Evolutionary conservation across 257 asterid genomes (phyloP).

Genomic region (Cordia subcordata): DNA sequence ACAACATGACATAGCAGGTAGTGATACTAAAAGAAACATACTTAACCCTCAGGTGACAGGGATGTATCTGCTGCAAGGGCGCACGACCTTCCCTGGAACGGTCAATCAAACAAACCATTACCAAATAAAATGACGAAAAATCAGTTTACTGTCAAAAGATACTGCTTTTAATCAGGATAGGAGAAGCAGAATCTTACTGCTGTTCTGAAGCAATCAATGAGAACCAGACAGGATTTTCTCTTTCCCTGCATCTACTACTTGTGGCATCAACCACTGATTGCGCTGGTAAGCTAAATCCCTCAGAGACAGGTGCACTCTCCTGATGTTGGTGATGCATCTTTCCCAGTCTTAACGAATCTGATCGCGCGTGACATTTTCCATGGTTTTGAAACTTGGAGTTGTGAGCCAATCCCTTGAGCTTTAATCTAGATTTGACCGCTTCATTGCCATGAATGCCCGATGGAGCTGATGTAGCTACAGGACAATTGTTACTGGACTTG

Average conservation of each 20-base stretch:
- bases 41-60: constrained; percentile 16
- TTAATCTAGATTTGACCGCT: neutral
- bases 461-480: neutral
- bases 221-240: constrained; percentile 18
- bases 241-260: neutral
- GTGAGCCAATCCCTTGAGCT: neutral
- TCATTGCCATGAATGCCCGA: neutral
- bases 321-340: neutral
- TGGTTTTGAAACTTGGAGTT: neutral
- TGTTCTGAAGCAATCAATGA: constrained; percentile 20
- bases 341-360: neutral
- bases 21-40: constrained; percentile 11
- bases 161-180: too few relatives aligned
- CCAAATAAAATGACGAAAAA: too few relatives aligned
- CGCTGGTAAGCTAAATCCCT: constrained; percentile 16
- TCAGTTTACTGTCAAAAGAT: too few relatives aligned
- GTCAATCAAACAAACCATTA: neutral
- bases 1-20: too few relatives aligned
- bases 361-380: neutral
- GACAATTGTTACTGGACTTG: neutral
- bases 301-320: constrained; percentile 4
- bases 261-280: constrained; percentile 1
- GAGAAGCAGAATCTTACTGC: constrained; percentile 16
- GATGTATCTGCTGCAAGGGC: constrained; percentile 15
- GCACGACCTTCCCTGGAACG: constrained; percentile 5